phyloP scores from a whole-genome alignment of 495 filamentous ascomycete species.

The Penicillium coffeae region DNA sequence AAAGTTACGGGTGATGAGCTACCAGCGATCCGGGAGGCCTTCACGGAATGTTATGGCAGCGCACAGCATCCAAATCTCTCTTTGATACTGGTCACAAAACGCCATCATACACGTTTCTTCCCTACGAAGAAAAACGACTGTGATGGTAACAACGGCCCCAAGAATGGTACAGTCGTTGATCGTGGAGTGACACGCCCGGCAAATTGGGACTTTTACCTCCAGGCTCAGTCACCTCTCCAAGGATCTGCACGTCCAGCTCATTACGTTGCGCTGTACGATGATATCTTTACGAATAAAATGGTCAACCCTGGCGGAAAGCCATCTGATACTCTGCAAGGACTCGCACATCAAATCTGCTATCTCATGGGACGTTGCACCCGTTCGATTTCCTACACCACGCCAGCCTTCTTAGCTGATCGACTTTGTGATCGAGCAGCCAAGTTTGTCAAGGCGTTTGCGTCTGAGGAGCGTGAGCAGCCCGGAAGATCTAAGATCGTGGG shows the following conservation, averaged over 20 bases:
- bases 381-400: conserved; percentile 68
- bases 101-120: conserved; percentile 88
- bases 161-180: conserved; percentile 74
- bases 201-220: conserved; percentile 75
- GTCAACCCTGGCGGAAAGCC: conserved; percentile 27
- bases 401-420: conserved; percentile 72
- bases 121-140: conserved; percentile 52
- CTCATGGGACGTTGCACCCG: conserved; percentile 73
- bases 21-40: conserved; percentile 42
- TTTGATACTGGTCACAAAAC: conserved; percentile 61
- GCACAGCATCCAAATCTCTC: conserved; percentile 36
- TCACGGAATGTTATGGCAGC: conserved; percentile 23
- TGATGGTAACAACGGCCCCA: conserved; percentile 52
- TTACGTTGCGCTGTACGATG: conserved; percentile 69
- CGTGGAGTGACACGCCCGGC: conserved; percentile 69
- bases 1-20: conserved; percentile 52
- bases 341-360: conserved; percentile 72
- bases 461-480: not conserved
- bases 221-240: conserved; percentile 74
- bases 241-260: conserved; percentile 74
- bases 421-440: conserved; percentile 64
- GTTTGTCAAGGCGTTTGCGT: conserved; percentile 43
- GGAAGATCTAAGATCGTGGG: too few species aligned
- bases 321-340: conserved; percentile 51
- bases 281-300: conserved; percentile 51